These are phyloP conservation scores for Reutealis trisperma DNA, from an alignment of 345 rosid genomes.

Conservation along the genomic window DNA sequence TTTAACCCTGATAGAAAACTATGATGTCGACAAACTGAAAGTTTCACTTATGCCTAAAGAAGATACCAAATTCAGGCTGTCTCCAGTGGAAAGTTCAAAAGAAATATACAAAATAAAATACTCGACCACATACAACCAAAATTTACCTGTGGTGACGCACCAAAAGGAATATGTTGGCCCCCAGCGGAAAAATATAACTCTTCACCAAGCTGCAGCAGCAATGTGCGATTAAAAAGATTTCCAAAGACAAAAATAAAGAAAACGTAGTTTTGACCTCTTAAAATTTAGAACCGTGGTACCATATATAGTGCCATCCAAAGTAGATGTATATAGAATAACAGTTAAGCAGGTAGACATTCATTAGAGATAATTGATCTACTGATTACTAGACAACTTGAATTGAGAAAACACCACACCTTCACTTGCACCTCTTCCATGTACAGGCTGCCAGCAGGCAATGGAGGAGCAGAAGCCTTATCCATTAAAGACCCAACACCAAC, in stretches of 20 bases:
- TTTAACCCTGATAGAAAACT: too few relatives aligned
- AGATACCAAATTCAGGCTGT: too few relatives aligned
- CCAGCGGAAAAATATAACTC: conserved; percentile 77
- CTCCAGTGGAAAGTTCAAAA: too few relatives aligned
- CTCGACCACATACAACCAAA: conserved; percentile 9
- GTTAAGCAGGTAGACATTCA: conserved; percentile 12
- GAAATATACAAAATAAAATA: too few relatives aligned
- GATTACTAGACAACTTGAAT: conserved; percentile 12
- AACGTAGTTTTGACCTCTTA: background rate
- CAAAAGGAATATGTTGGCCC: conserved; percentile 90
- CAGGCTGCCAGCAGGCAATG: conserved; percentile 69
- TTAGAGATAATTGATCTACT: conserved; percentile 8
- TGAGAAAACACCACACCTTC: conserved; percentile 54
- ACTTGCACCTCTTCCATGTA: conserved; percentile 96
- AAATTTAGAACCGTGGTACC: background rate
- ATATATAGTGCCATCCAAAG: background rate
- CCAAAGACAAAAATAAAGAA: background rate
- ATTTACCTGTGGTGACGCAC: conserved; percentile 95
- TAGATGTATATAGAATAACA: conserved; percentile 2
- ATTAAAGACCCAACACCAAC: conserved; percentile 83
- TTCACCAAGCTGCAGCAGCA: conserved; percentile 70
- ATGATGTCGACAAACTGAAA: too few relatives aligned
- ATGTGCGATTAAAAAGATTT: conserved; percentile 1
- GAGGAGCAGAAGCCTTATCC: conserved; percentile 87
- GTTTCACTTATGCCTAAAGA: too few relatives aligned